These are phyloP conservation scores for Lentinula detonsa DNA, from an alignment of 768 basidiomycete genomes.

Conservation along the genomic window DNA sequence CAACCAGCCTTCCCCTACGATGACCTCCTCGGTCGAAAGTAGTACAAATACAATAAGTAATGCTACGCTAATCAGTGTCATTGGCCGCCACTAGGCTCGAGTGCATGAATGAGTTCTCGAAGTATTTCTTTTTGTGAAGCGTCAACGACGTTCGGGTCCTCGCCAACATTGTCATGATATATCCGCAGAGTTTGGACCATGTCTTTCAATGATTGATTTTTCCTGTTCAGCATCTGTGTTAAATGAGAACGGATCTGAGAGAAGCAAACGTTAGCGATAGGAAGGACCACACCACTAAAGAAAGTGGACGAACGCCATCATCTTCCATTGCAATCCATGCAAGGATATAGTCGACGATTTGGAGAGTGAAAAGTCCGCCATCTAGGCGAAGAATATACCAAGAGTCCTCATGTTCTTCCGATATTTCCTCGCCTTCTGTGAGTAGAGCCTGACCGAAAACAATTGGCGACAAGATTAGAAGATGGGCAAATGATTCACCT, in stretches of 20 bases:
- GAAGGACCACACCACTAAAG: neutral
- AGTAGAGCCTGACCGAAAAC: constrained; percentile 37
- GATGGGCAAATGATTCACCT: constrained; percentile 32
- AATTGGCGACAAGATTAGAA: neutral
- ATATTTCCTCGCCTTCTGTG: constrained; percentile 50
- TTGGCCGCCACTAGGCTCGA: constrained; percentile 25
- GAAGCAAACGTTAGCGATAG: neutral
- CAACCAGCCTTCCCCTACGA: neutral
- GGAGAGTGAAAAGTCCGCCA: constrained; percentile 81
- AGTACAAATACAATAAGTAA: neutral
- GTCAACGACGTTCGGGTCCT: constrained; percentile 25
- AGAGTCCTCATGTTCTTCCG: constrained; percentile 59
- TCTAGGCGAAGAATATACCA: constrained; percentile 88
- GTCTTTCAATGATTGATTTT: constrained; percentile 63
- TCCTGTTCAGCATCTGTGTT: constrained; percentile 68
- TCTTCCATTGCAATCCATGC: constrained; percentile 98
- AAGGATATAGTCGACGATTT: constrained; percentile 89
- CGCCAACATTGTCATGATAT: constrained; percentile 70
- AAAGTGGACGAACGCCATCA: constrained; percentile 69
- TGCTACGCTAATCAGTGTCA: constrained; percentile 1
- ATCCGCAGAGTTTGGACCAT: constrained; percentile 66
- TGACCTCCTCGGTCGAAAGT: neutral
- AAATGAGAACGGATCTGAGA: constrained; percentile 73
- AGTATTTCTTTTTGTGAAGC: constrained; percentile 65
- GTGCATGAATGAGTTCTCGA: constrained; percentile 57